Evolutionary conservation across 495 filamentous ascomycete genomes (phyloP), one percentile per base, ranked within the genome.

Genomic region (Trichodelitschia bisporula): DNA sequence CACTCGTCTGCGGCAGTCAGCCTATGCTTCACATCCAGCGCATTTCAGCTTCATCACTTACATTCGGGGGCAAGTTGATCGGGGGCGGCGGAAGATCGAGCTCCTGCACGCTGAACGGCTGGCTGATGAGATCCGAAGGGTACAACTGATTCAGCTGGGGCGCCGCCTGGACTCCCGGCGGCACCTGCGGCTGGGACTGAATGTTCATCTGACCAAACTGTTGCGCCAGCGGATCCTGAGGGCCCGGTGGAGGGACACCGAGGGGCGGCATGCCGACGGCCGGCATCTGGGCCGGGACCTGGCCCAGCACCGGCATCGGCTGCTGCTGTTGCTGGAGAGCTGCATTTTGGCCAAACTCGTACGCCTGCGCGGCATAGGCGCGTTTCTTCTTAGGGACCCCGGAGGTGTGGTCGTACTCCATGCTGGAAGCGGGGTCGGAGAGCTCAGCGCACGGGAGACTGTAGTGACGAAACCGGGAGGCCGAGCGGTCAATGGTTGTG

Each of bases 311-410:
- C 30, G 34, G 43, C 43, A 46, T 46, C 31, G 41, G 40, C 12
- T 33, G 35, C 23, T 43, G 41, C 26, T 43, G 40, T 6, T 28
- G 14, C 9, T 27, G 31, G 19, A 47, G 30, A 10, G 30, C 28
- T 56, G 77, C 69, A 66, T 97, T 97, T 43, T 74, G 77, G 40
- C 86, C 86, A 44, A 95, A 82, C 8, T 92, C 89, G 49, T 84
- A 97, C 4, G 83, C 84, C 47, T 82, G 73, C 16, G 77, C 78
- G 15, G 89, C 86, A 57, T 97, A 97, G 25, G 72, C 68, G 50
- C 80, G 62, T 61, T 91, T 90, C 62, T 82, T 92, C 50, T 72
- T 62, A 28, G 35, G 40, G 26, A 29, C 40, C n/a, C 30, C 40
- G 26, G 19, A 18, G 26, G 35, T 15, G 5, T 15, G 25, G 16